phyloP scores from a whole-genome alignment of 805 yeast genomes.

The Sugiyamaella americana region DNA sequence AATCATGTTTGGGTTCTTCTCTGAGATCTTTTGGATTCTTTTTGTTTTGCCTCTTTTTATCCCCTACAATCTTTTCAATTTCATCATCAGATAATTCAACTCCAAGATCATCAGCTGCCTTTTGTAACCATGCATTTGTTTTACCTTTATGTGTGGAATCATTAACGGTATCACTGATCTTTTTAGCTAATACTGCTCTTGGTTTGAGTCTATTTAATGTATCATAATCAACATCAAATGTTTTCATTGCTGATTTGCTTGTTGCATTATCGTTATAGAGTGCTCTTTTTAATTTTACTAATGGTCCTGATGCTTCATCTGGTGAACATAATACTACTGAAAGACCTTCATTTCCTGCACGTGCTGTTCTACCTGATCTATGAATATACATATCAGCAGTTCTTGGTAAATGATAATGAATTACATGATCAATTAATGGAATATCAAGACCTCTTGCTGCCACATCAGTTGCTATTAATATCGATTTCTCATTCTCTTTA shows the following conservation, averaged over 20 bases:
- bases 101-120: conserved; percentile 92
- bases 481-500: conserved; percentile 40
- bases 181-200: conserved; percentile 61
- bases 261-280: conserved; percentile 30
- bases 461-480: conserved; percentile 89
- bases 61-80: conserved; percentile 31
- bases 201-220: conserved; percentile 64
- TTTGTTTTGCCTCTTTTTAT: conserved; percentile 38
- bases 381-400: conserved; percentile 93
- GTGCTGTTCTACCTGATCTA: conserved; percentile 97
- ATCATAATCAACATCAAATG: conserved; percentile 71
- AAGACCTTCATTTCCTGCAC: conserved; percentile 88
- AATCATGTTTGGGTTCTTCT: conserved; percentile 30
- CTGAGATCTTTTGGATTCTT: conserved; percentile 33
- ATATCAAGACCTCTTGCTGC: conserved; percentile 98
- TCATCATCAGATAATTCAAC: conserved; percentile 74
- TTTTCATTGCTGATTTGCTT: conserved; percentile 42
- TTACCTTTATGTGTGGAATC: conserved; percentile 45
- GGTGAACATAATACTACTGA: conserved; percentile 82
- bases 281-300: conserved; percentile 49
- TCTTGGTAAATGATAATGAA: conserved; percentile 92
- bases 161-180: conserved; percentile 67
- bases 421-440: conserved; percentile 83
- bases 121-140: conserved; percentile 68
- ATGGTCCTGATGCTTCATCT: conserved; percentile 80